Conservation (phyloP, 202 grass and related monocot species). For the Musa balbisiana region DNA sequence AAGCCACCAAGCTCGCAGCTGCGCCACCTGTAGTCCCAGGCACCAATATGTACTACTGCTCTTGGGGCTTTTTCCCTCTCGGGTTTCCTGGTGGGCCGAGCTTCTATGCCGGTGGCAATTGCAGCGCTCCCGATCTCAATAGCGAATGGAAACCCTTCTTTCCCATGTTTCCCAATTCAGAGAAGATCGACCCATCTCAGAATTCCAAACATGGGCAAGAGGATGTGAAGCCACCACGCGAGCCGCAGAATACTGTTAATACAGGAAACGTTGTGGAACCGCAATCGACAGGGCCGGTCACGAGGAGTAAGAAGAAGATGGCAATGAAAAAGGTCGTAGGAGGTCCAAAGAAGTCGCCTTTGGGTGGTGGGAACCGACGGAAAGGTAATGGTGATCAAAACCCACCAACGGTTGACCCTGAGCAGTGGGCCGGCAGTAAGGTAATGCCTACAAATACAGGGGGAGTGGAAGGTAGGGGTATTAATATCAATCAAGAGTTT, state of each 20-base stretch:
- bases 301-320: constrained; percentile 66
- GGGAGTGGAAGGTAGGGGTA: constrained; percentile 38
- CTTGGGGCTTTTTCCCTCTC: constrained; percentile 87
- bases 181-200: not conserved
- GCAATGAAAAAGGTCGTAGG: constrained; percentile 68
- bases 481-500: constrained; percentile 83
- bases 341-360: constrained; percentile 32
- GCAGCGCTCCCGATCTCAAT: constrained; percentile 37
- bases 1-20: constrained; percentile 52
- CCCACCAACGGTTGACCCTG: constrained; percentile 13
- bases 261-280: constrained; percentile 10
- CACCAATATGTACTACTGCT: constrained; percentile 79
- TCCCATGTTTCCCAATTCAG: constrained; percentile 38
- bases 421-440: constrained; percentile 16
- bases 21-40: constrained; percentile 69
- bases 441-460: constrained; percentile 5
- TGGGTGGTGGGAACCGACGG: constrained; percentile 3
- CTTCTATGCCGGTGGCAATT: constrained; percentile 10
- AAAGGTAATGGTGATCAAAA: constrained; percentile 14
- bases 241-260: constrained; percentile 17
- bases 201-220: constrained; percentile 4
- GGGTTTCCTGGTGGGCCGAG: constrained; percentile 40
- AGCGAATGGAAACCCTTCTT: constrained; percentile 74
- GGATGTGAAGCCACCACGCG: constrained; percentile 19
- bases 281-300: constrained; percentile 16